These are phyloP conservation scores for Solanum okadae DNA, from an alignment of 257 asterid species.

Conservation along the genomic window DNA sequence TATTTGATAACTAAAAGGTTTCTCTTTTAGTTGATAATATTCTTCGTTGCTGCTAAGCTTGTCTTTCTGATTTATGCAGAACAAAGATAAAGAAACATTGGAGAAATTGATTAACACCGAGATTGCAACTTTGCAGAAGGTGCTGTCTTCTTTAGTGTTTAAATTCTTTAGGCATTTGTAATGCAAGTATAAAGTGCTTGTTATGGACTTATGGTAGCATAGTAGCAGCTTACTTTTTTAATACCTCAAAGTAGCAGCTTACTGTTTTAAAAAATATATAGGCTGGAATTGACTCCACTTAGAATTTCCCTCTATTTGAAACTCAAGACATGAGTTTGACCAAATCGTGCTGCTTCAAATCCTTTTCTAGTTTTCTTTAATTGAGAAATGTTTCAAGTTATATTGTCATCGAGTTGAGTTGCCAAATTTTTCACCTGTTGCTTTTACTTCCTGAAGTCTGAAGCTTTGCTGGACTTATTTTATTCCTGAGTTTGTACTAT, in stretches of 20 bases:
- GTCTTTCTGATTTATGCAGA: slow-evolving; percentile 34
- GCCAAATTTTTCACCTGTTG: neutral
- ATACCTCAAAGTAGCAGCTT: neutral
- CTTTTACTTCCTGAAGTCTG: neutral
- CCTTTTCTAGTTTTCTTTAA: neutral
- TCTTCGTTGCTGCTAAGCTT: neutral
- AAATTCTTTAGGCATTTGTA: neutral
- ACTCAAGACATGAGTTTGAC: neutral
- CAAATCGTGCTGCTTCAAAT: neutral
- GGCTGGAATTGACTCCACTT: neutral
- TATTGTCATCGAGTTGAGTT: neutral
- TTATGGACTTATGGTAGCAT: neutral
- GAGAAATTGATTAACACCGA: slow-evolving; percentile 29
- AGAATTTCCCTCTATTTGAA: neutral
- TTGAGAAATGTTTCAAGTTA: neutral
- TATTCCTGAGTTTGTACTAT: neutral
- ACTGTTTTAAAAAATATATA: neutral
- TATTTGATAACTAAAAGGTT: neutral
- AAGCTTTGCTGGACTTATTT: neutral
- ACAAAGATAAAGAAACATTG: slow-evolving; percentile 54
- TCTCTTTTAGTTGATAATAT: neutral
- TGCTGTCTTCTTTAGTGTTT: neutral
- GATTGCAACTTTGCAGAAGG: slow-evolving; percentile 33
- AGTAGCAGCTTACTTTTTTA: neutral
- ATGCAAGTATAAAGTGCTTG: neutral